These are phyloP conservation scores for Phytophthora sansomeana DNA, from an alignment of 352 stramenopile species.

Conservation along the genomic window DNA sequence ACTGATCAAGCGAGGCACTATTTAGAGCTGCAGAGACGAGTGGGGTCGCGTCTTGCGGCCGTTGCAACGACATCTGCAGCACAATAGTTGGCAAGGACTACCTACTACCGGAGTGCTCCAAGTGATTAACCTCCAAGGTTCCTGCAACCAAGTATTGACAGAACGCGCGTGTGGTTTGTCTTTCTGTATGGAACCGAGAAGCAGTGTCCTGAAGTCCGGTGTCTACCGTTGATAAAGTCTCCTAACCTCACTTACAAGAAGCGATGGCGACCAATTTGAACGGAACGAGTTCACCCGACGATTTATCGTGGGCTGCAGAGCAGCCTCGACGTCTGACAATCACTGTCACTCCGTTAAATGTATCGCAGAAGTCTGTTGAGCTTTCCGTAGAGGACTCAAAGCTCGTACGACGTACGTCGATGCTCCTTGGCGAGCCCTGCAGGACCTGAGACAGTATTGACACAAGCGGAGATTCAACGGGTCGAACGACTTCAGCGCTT, in stretches of 20 bases:
- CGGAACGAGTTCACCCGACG: neutral
- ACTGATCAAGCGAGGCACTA: slow-evolving; percentile 30
- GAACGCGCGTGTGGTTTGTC: slow-evolving; percentile 5
- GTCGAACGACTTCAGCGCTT: slow-evolving; percentile 54
- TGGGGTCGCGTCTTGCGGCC: neutral
- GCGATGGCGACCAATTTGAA: slow-evolving; percentile 15
- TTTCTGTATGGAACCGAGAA: slow-evolving; percentile 31
- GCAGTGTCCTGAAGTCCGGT: slow-evolving; percentile 4
- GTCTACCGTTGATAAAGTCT: slow-evolving; percentile 1
- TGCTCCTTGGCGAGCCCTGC: slow-evolving; percentile 56
- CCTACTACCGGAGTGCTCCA: neutral
- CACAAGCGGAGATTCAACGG: slow-evolving; percentile 48
- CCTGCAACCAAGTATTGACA: slow-evolving; percentile 3
- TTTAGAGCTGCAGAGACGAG: slow-evolving; percentile 14
- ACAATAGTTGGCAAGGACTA: slow-evolving; percentile 1
- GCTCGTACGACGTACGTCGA: slow-evolving; percentile 58
- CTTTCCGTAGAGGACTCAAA: slow-evolving; percentile 54
- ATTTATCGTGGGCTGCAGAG: slow-evolving; percentile 21
- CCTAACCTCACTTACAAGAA: neutral
- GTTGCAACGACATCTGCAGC: slow-evolving; percentile 10
- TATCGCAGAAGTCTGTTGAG: slow-evolving; percentile 33
- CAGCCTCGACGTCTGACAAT: slow-evolving; percentile 35
- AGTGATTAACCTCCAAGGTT: slow-evolving; percentile 10
- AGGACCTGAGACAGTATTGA: slow-evolving; percentile 47
- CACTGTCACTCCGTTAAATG: slow-evolving; percentile 24